Conservation (phyloP, 169 alveolate species). For the Theileria sp. region DNA sequence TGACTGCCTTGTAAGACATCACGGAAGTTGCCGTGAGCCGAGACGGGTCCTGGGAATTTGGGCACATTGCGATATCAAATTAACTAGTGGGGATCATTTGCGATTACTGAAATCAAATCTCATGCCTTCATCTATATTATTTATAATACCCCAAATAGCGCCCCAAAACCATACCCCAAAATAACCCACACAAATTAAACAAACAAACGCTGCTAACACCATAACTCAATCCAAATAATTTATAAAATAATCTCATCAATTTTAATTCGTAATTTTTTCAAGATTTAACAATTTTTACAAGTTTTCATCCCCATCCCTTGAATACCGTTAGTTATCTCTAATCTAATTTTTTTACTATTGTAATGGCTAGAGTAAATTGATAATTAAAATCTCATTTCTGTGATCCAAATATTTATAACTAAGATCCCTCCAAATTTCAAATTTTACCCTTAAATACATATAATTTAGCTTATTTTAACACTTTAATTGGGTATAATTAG, state of each 20-base stretch:
- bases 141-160: background rate
- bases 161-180: background rate
- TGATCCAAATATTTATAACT: too few species aligned
- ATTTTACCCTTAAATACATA: too few species aligned
- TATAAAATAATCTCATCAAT: background rate
- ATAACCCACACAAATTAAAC: background rate
- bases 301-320: background rate
- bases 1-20: constrained; percentile 28
- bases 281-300: too few species aligned
- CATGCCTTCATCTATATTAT: background rate
- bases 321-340: too few species aligned
- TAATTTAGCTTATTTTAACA: too few species aligned
- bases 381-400: too few species aligned
- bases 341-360: too few species aligned
- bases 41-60: background rate
- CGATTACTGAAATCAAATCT: background rate
- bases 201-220: background rate
- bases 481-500: too few species aligned
- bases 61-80: constrained; percentile 10
- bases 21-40: constrained; percentile 6
- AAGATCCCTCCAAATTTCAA: too few species aligned
- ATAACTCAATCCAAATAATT: background rate
- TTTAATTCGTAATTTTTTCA: too few species aligned
- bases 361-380: too few species aligned
- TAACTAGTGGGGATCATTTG: background rate